Conservation (phyloP, 208 protist species). For the Acanthamoeba sp. region DNA sequence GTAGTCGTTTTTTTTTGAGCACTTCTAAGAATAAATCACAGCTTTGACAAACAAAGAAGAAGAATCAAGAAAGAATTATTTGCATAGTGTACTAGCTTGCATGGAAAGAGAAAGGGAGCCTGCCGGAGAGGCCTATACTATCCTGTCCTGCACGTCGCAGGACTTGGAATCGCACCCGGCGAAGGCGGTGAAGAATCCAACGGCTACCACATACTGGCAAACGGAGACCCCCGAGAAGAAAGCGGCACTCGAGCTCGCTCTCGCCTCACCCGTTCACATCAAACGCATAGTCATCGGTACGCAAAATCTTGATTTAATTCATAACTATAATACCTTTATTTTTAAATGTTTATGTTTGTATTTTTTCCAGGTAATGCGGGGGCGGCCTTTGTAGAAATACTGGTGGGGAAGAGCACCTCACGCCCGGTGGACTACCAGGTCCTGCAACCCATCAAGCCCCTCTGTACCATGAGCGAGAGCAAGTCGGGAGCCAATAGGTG, state of each 20-base stretch:
- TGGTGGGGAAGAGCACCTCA: constrained; percentile 47
- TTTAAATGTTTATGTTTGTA: too few species aligned
- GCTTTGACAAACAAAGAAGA: too few species aligned
- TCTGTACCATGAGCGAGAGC: constrained; percentile 66
- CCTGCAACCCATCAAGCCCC: constrained; percentile 68
- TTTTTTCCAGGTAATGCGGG: neutral
- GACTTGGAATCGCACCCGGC: neutral
- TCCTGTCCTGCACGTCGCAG: constrained; percentile 52
- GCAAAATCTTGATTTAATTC: neutral
- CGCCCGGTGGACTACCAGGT: neutral
- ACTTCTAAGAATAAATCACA: too few species aligned
- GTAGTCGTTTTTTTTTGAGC: too few species aligned
- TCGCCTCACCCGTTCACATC: neutral
- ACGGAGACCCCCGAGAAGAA: constrained; percentile 17
- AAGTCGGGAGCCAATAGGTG: constrained; percentile 62
- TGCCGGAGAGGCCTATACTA: neutral
- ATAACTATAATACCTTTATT: neutral
- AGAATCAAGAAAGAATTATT: too few species aligned
- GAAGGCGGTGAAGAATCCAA: neutral
- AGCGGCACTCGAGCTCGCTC: constrained; percentile 23
- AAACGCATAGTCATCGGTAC: constrained; percentile 53
- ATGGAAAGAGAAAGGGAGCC: neutral
- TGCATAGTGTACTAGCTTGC: too few species aligned
- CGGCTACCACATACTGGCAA: constrained; percentile 39
- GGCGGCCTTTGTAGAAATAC: constrained; percentile 23